phyloP scores from a whole-genome alignment of 2,329 filamentous ascomycete species.

The Pyrenophora teres region DNA sequence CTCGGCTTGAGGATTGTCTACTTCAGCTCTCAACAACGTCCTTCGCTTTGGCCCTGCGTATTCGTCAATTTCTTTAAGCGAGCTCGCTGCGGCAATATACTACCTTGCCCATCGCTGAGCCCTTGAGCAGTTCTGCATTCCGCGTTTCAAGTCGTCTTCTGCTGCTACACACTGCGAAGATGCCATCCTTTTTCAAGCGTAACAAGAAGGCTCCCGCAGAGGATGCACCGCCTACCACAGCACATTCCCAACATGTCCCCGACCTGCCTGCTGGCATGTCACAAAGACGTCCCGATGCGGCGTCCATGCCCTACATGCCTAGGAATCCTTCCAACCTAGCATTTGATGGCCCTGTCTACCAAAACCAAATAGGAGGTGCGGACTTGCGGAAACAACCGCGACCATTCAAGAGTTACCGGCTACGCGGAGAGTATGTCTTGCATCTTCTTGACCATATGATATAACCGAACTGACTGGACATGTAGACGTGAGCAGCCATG shows the following conservation, averaged over 20 bases:
- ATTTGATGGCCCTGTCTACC: constrained; percentile 1
- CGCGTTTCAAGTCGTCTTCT: not conserved
- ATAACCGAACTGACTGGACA: not conserved
- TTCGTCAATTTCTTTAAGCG: constrained; percentile 1
- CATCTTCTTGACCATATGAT: not conserved
- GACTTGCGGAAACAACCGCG: constrained; percentile 22
- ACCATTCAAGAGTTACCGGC: constrained; percentile 30
- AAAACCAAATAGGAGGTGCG: constrained; percentile 3
- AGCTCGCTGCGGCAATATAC: constrained; percentile 13
- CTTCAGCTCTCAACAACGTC: constrained; percentile 12
- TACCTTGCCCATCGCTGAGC: constrained; percentile 6
- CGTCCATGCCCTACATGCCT: not conserved
- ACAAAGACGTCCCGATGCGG: constrained; percentile 8
- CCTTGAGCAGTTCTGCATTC: not conserved
- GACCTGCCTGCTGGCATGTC: constrained; percentile 9
- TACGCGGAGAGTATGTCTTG: constrained; percentile 27
- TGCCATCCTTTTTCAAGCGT: constrained; percentile 14
- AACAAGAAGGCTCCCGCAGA: constrained; percentile 11
- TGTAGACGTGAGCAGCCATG: constrained; percentile 31
- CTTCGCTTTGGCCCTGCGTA: not conserved
- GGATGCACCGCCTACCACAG: not conserved
- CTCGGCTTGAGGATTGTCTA: constrained; percentile 9
- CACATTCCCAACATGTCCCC: constrained; percentile 11
- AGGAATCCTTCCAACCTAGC: constrained; percentile 13
- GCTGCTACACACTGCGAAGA: not conserved